phyloP scores from a whole-genome alignment of 2,329 filamentous ascomycete species.

The Elsinoe ampelina region DNA sequence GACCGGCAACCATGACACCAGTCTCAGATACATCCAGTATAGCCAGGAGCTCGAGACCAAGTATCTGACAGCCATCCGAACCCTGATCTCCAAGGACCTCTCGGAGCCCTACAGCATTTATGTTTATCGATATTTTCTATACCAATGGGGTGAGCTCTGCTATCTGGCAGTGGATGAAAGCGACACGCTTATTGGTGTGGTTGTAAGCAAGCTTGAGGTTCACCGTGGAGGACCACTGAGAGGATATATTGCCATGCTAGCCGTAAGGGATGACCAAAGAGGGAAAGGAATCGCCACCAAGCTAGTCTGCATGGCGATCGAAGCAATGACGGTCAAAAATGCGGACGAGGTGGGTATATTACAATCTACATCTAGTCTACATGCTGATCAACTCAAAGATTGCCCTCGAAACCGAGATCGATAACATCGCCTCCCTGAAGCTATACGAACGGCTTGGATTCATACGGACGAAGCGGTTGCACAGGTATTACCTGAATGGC shows the following conservation, averaged over 20 bases:
- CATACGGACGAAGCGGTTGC: constrained; percentile 79
- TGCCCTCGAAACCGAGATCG: constrained; percentile 91
- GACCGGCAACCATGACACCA: constrained; percentile 22
- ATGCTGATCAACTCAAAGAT: constrained; percentile 39
- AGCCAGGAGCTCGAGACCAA: constrained; percentile 49
- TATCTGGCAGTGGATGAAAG: constrained; percentile 51
- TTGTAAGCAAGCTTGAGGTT: constrained; percentile 87
- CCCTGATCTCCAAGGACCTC: constrained; percentile 88
- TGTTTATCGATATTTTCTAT: constrained; percentile 95
- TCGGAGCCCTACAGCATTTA: constrained; percentile 99
- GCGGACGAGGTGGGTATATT: constrained; percentile 61
- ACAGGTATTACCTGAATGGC: constrained; percentile 93
- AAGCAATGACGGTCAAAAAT: constrained; percentile 72
- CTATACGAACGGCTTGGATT: constrained; percentile 92
- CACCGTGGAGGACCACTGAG: constrained; percentile 79
- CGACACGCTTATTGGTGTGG: constrained; percentile 68
- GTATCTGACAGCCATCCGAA: constrained; percentile 77
- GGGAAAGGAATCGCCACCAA: constrained; percentile 78
- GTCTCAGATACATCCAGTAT: constrained; percentile 37
- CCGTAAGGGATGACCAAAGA: constrained; percentile 70
- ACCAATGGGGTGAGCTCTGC: constrained; percentile 96
- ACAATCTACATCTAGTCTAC: not conserved
- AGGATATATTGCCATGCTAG: constrained; percentile 97
- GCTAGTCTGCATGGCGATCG: constrained; percentile 81
- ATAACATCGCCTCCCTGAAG: constrained; percentile 79